Evolutionary conservation across 352 stramenopile genomes (phyloP), one percentile per base, ranked within the genome.

Genomic region (Blastocystis sp.): DNA sequence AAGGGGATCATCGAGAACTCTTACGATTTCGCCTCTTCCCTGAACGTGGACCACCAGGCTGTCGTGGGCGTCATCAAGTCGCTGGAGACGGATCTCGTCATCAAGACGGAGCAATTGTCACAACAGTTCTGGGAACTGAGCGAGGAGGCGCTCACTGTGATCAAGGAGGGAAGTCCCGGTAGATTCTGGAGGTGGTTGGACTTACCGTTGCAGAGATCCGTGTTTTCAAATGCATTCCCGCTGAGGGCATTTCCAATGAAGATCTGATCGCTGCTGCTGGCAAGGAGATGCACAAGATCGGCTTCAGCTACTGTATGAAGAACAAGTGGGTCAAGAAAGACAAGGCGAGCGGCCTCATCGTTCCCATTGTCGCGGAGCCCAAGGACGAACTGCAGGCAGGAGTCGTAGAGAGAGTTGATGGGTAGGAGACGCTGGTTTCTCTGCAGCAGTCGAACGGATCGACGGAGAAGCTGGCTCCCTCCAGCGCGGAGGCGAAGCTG

Each of bases 271-370:
- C 48, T 53, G 59, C 88, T 1, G 91, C 97, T 3, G 91, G 92
- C 34, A 91, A 93, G 27, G 88, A 93, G 29, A 90, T 92, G 14
- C 91, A 94, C 86, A 98, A 98, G 88, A 93, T 98, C 87, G 95
- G 94, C 11, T 93, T 97, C 87, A 93, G 93, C 76, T 94, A 93
- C 86, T 97, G 92, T 88, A 97, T 98, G 93, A 97, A 97, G 90
- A 97, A 97, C 90, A 96, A 96, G 87, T 98, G 95, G 95, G 92
- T 97, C 73, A 92, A 93, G 69, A 92, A 97, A 78, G 92, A 97
- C 89, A 94, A 94, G 86, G 90, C 90, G 34, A 89, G 90, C n/a
- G 91, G 90, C 27, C 94, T 94, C 87, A 89, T 97, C 64, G 86
- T 27, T 24, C 79, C 40, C 8, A 27, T 78, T 36, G 44, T 65